A percentile compares a stretch with the other conserved stretches of the same genome.
Evolutionary conservation across 179 eudicot species (phyloP).

Genomic region (Silene coronaria): DNA sequence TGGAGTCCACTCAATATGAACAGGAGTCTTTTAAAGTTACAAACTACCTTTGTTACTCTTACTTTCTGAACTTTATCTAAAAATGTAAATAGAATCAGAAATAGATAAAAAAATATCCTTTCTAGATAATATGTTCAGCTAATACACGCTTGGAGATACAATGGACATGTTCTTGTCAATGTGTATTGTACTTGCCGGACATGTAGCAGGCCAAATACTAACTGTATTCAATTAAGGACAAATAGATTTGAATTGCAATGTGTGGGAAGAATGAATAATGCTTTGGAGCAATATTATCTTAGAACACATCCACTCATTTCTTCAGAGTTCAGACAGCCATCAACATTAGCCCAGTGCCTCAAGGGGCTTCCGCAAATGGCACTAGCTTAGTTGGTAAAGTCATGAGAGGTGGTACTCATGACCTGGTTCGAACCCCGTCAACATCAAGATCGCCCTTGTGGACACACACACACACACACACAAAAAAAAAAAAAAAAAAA

Average conservation of each 20-base stretch:
- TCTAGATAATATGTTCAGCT: background rate
- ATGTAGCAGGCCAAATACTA: background rate
- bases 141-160: background rate
- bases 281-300: background rate
- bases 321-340: background rate
- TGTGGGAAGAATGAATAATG: background rate
- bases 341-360: background rate
- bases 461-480: too few species aligned
- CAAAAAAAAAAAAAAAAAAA: too few species aligned
- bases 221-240: background rate
- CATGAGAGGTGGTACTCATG: too few species aligned
- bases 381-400: too few species aligned
- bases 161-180: background rate
- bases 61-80: background rate
- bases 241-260: background rate
- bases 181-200: background rate
- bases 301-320: background rate
- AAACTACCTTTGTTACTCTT: background rate
- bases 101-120: background rate
- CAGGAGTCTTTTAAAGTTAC: background rate
- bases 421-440: too few species aligned
- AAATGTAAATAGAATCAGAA: background rate
- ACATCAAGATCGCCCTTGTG: too few species aligned
- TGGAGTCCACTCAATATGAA: background rate
- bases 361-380: background rate